Conservation (phyloP, 1,284 basidiomycete species). For the Cystobasidiaceae sp. region DNA sequence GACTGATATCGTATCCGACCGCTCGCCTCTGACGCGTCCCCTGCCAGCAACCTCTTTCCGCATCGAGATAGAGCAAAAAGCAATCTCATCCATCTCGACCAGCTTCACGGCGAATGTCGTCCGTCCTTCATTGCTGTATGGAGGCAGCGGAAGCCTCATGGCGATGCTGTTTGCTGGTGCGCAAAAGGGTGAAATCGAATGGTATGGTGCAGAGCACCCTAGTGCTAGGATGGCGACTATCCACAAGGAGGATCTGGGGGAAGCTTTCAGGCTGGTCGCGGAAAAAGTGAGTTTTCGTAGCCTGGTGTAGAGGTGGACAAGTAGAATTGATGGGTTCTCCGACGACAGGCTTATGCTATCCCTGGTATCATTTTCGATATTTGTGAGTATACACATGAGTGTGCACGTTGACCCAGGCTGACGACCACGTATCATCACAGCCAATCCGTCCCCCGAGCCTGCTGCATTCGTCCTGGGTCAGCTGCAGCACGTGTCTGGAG, state of each 20-base stretch:
- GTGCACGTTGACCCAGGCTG: neutral
- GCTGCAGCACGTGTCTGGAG: conserved; percentile 50
- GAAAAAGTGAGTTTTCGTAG: conserved; percentile 44
- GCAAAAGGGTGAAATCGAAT: conserved; percentile 47
- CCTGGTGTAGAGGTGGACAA: neutral
- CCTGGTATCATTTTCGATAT: conserved; percentile 53
- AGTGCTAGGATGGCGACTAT: conserved; percentile 51
- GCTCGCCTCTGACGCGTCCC: neutral
- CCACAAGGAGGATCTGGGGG: conserved; percentile 55
- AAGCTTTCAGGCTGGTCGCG: conserved; percentile 51
- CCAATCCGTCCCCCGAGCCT: conserved; percentile 52
- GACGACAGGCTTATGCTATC: conserved; percentile 40
- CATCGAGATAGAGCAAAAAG: conserved; percentile 40
- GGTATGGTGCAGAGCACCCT: conserved; percentile 47
- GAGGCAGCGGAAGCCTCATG: conserved; percentile 51
- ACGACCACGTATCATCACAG: neutral
- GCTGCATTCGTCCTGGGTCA: conserved; percentile 52
- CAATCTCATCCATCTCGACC: conserved; percentile 34
- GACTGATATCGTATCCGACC: conserved; percentile 16
- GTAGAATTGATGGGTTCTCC: neutral
- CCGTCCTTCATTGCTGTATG: conserved; percentile 53
- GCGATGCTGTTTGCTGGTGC: conserved; percentile 50
- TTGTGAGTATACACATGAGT: neutral
- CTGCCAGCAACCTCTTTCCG: conserved; percentile 40
- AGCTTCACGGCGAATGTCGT: conserved; percentile 54